A percentile compares a stretch with the other conserved stretches of the same genome.
phyloP scores from a whole-genome alignment of 2,329 filamentous ascomycete genomes.

The Penicillium rolfsii region DNA sequence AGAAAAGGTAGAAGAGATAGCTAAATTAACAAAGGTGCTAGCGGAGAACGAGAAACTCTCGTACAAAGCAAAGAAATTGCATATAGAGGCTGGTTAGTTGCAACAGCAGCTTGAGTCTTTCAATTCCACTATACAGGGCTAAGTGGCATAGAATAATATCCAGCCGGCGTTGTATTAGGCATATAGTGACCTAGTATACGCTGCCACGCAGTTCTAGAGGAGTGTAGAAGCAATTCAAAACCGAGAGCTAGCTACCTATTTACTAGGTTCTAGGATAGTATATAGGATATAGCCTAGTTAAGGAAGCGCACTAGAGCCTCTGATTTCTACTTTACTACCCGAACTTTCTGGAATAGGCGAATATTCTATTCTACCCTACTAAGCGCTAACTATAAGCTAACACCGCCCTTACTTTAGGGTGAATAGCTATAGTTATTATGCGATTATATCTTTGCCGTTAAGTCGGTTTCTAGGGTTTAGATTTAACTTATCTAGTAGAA shows the following conservation, averaged over 20 bases:
- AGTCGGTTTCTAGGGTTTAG: not conserved
- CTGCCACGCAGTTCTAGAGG: not conserved
- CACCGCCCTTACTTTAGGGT: not conserved
- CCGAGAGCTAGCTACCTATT: not conserved
- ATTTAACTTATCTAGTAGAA: not conserved
- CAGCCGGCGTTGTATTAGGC: not conserved
- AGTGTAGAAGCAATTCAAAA: not conserved
- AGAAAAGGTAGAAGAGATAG: not conserved
- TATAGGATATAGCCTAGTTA: too few species aligned
- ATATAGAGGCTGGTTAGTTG: not conserved
- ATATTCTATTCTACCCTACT: not conserved
- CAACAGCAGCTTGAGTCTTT: not conserved
- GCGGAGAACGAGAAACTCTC: slow-evolving; percentile 3
- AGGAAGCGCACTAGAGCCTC: not conserved
- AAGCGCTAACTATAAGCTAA: slow-evolving; percentile 1
- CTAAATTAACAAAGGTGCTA: not conserved
- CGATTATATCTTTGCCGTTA: slow-evolving; percentile 1
- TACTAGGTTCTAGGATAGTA: too few species aligned
- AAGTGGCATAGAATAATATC: not conserved
- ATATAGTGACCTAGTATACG: not conserved
- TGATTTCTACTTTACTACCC: slow-evolving; percentile 3
- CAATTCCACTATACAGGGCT: not conserved
- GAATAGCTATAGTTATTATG: not conserved
- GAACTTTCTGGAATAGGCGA: not conserved
- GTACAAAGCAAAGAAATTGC: slow-evolving; percentile 1